Evolutionary conservation across 1,139 yeast species (phyloP), one percentile per base, ranked within the genome.

Genomic region (Spencermartinsiella ligniputridi): DNA sequence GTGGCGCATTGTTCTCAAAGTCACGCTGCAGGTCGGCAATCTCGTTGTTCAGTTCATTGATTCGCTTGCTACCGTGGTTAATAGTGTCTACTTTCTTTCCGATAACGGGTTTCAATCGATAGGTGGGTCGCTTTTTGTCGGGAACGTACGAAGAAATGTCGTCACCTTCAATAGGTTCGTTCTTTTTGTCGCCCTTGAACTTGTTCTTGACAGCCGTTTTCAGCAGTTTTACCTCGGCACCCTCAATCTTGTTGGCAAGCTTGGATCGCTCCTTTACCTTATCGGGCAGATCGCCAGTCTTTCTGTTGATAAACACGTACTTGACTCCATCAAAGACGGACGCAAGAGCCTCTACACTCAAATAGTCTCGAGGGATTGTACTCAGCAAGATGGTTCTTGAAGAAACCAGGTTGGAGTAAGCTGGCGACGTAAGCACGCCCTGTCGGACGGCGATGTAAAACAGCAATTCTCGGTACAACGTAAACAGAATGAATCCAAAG

Each of bases 41-140:
- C 53, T 84, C 81, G 18, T 67, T 67, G 65, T 87, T 85, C 54
- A 85, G 71, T 56, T 78, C 80, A 39, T 85, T 83, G 41, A 90
- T 62, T 57, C 78, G 74, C 52, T 79, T 83, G 44, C 78, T 74
- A 43, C 83, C 79, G 60, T 85, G 81, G 48, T 81, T 73, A 52
- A 92, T 80, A 22, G 96, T 83, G 58, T 85, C 92, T 45, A 90
- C 95, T 66, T 89, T 90, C 66, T 85, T 70, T 52, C 96, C 95
- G 58, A 85, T 70, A 49, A 88, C 70, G 41, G 78, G 71, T 73
- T 71, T 81, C 61, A 68, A 71, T 54, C 76, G 79, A 61, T 79
- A 81, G 25, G 77, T 74, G 20, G 97, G 97, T 51, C 94, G 74
- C 63, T 89, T 86, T 57, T 81, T 79, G 44, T 72, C 78, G 2